Evolutionary conservation across 2,329 filamentous ascomycete species (phyloP).

Genomic region (Monascus ruber): DNA sequence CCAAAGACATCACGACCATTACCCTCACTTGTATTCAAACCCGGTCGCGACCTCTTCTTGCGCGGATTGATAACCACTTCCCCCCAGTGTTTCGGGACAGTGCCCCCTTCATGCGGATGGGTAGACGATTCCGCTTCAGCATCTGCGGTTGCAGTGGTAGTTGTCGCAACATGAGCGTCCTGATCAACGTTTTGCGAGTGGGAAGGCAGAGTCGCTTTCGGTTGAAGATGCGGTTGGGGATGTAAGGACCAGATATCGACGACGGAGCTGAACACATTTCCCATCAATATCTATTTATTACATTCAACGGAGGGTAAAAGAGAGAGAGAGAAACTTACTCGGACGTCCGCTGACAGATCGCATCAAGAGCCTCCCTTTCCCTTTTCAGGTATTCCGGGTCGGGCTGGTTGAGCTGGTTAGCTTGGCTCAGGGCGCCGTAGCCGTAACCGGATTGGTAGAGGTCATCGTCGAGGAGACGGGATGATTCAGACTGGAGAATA

Average conservation of each 20-base stretch:
- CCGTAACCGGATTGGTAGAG: constrained; percentile 34
- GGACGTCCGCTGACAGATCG: constrained; percentile 37
- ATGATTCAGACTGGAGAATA: constrained; percentile 25
- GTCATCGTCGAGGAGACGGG: constrained; percentile 35
- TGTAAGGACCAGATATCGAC: constrained; percentile 36
- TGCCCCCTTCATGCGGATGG: constrained; percentile 6
- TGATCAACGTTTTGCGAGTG: constrained; percentile 8
- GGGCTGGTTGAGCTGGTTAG: constrained; percentile 25
- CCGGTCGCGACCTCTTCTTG: constrained; percentile 20
- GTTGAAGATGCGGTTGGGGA: constrained; percentile 30
- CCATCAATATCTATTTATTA: too few relatives aligned
- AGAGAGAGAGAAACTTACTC: constrained; percentile 23
- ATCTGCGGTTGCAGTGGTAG: constrained; percentile 5
- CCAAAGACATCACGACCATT: constrained; percentile 27
- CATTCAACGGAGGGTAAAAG: neutral
- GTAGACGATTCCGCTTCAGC: neutral
- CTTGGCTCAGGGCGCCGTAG: constrained; percentile 29
- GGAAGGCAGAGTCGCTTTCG: constrained; percentile 24
- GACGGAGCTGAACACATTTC: constrained; percentile 21
- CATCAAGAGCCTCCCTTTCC: constrained; percentile 34
- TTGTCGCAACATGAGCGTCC: constrained; percentile 5
- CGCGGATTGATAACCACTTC: constrained; percentile 32
- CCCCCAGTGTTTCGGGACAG: constrained; percentile 32
- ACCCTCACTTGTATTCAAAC: constrained; percentile 13
- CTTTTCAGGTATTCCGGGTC: constrained; percentile 33